phyloP scores from a whole-genome alignment of 805 yeast genomes.

The Sugiyamaella smithiae region DNA sequence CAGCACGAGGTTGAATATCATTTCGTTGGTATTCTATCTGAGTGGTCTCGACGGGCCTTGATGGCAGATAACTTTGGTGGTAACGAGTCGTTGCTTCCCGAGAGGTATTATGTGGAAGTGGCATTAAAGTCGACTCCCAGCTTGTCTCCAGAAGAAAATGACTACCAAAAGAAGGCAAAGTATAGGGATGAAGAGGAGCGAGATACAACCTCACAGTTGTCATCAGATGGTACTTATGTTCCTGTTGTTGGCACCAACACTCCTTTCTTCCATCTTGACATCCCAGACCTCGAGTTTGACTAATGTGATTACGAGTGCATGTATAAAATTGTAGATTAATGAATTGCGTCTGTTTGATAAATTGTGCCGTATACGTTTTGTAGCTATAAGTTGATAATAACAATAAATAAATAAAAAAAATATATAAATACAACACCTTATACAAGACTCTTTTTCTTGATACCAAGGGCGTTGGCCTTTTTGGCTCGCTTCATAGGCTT shows the following conservation, averaged over 20 bases:
- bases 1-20: slow-evolving; percentile 86
- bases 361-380: too few relatives aligned
- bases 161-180: slow-evolving; percentile 12
- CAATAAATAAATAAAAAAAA: slow-evolving; percentile 7
- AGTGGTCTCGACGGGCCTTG: slow-evolving; percentile 82
- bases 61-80: slow-evolving; percentile 76
- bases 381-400: slow-evolving; percentile 1
- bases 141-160: slow-evolving; percentile 8
- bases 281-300: slow-evolving; percentile 46
- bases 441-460: slow-evolving; percentile 17
- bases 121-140: slow-evolving; percentile 19
- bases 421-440: too few relatives aligned
- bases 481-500: neutral
- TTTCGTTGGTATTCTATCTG: slow-evolving; percentile 77
- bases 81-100: slow-evolving; percentile 36
- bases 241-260: slow-evolving; percentile 64
- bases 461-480: slow-evolving; percentile 16
- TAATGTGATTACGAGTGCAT: slow-evolving; percentile 1
- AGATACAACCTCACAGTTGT: slow-evolving; percentile 16
- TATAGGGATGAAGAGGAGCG: slow-evolving; percentile 22
- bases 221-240: slow-evolving; percentile 41
- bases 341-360: too few relatives aligned
- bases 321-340: neutral
- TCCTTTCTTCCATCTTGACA: slow-evolving; percentile 76
- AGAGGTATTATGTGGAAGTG: slow-evolving; percentile 20